These are phyloP conservation scores for Wickerhamomyces ciferrii DNA, from an alignment of 805 yeast species.

Conservation along the genomic window DNA sequence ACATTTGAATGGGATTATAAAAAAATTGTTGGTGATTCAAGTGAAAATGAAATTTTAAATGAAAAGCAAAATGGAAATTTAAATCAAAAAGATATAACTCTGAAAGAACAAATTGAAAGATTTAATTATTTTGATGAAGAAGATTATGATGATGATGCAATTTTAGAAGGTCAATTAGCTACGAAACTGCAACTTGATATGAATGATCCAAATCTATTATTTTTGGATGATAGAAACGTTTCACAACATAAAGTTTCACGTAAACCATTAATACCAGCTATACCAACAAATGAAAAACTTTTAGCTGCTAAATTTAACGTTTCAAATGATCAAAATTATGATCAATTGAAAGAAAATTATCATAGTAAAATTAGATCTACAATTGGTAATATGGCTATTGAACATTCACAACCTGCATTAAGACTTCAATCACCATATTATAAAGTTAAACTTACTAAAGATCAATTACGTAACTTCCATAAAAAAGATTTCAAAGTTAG, in stretches of 20 bases:
- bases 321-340: constrained; percentile 87
- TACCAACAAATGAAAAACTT: constrained; percentile 51
- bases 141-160: constrained; percentile 60
- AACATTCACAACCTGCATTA: constrained; percentile 85
- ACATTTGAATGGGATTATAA: constrained; percentile 79
- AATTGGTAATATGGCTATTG: constrained; percentile 84
- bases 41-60: not conserved
- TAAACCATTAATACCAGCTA: constrained; percentile 14
- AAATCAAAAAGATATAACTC: too few relatives aligned
- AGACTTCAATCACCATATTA: constrained; percentile 88
- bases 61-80: too few relatives aligned
- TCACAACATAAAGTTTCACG: constrained; percentile 12
- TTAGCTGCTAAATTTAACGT: constrained; percentile 66
- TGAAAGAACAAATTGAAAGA: constrained; percentile 1
- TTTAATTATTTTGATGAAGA: constrained; percentile 27
- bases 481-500: constrained; percentile 70
- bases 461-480: constrained; percentile 73
- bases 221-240: constrained; percentile 39
- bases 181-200: constrained; percentile 56
- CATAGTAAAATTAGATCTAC: constrained; percentile 91
- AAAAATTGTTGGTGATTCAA: constrained; percentile 43
- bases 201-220: constrained; percentile 80
- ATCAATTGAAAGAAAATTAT: constrained; percentile 74
- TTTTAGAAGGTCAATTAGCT: constrained; percentile 63
- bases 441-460: constrained; percentile 65